These are phyloP conservation scores for Omphalotus guepiniiformis DNA, from an alignment of 768 basidiomycete genomes.

Conservation along the genomic window DNA sequence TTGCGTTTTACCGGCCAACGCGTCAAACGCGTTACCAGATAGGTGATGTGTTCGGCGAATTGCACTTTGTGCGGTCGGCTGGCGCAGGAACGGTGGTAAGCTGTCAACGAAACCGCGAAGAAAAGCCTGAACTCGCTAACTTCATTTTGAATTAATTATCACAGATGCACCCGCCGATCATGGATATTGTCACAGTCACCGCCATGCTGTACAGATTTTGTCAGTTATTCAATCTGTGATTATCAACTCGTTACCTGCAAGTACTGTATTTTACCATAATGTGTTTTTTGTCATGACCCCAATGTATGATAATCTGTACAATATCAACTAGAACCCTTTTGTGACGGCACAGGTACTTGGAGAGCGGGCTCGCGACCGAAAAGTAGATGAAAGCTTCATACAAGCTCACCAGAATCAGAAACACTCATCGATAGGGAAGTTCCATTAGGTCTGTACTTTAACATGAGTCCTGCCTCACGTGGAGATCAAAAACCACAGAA, in stretches of 20 bases:
- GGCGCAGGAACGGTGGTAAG: slow-evolving; percentile 79
- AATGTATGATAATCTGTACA: slow-evolving; percentile 8
- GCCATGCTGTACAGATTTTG: slow-evolving; percentile 85
- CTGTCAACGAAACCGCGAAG: slow-evolving; percentile 2
- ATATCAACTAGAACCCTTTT: slow-evolving; percentile 4
- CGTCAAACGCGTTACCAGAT: slow-evolving; percentile 78
- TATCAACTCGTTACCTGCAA: background rate
- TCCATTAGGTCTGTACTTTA: no score
- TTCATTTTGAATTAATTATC: slow-evolving; percentile 8
- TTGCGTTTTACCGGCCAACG: slow-evolving; percentile 79
- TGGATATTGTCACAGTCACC: slow-evolving; percentile 84
- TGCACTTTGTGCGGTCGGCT: slow-evolving; percentile 76
- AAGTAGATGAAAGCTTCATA: no score
- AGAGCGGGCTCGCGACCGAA: background rate
- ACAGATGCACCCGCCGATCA: slow-evolving; percentile 84
- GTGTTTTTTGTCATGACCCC: background rate
- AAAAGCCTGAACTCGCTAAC: slow-evolving; percentile 3
- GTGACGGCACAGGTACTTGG: background rate
- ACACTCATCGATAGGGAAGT: no score
- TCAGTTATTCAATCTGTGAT: slow-evolving; percentile 45
- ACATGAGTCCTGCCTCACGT: no score
- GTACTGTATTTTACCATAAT: background rate
- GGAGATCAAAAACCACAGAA: background rate
- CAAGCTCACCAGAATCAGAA: no score
- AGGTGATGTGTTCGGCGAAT: slow-evolving; percentile 82